Conservation (phyloP, 2,329 filamentous ascomycete species). For the Exserohilum turcica region DNA sequence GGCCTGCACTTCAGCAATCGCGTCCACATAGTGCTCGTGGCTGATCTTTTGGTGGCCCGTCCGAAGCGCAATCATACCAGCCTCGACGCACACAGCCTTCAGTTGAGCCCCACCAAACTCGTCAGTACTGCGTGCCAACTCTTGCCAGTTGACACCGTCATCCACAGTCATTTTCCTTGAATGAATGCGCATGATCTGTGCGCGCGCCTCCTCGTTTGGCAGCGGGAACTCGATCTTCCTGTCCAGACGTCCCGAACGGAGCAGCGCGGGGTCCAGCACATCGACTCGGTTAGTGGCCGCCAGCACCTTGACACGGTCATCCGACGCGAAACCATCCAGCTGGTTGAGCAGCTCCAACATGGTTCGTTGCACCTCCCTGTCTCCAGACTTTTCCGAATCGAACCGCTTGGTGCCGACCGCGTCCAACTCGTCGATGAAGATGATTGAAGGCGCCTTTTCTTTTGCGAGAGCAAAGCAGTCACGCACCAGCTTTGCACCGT, state of each 20-base stretch:
- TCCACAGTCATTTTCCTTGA: slow-evolving; percentile 98
- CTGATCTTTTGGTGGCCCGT: slow-evolving; percentile 95
- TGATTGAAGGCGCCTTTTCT: slow-evolving; percentile 98
- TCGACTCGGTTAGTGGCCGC: slow-evolving; percentile 95
- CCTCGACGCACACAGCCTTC: slow-evolving; percentile 98
- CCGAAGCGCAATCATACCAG: slow-evolving; percentile 96
- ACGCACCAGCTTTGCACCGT: slow-evolving; percentile 94
- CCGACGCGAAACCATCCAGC: slow-evolving; percentile 95
- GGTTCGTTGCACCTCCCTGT: slow-evolving; percentile 95
- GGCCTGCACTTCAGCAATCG: slow-evolving; percentile 83
- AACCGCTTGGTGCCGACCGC: slow-evolving; percentile 99
- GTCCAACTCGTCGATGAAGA: slow-evolving; percentile 99
- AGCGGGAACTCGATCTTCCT: slow-evolving; percentile 98
- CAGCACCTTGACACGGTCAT: slow-evolving; percentile 95
- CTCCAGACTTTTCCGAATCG: slow-evolving; percentile 96
- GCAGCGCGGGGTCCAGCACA: slow-evolving; percentile 86
- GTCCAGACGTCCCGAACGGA: slow-evolving; percentile 90
- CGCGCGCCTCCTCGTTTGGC: slow-evolving; percentile 95
- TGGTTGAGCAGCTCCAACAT: slow-evolving; percentile 99
- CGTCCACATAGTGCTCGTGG: slow-evolving; percentile 98
- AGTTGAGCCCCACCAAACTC: slow-evolving; percentile 98
- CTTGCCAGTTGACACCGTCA: slow-evolving; percentile 90
- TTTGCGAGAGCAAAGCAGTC: slow-evolving; percentile 98
- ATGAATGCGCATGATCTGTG: slow-evolving; percentile 97
- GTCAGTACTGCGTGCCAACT: slow-evolving; percentile 93